A percentile compares a stretch with the other conserved stretches of the same genome.
Conservation (phyloP, 1,139 yeast species). For the Suhomyces yuchorum region DNA sequence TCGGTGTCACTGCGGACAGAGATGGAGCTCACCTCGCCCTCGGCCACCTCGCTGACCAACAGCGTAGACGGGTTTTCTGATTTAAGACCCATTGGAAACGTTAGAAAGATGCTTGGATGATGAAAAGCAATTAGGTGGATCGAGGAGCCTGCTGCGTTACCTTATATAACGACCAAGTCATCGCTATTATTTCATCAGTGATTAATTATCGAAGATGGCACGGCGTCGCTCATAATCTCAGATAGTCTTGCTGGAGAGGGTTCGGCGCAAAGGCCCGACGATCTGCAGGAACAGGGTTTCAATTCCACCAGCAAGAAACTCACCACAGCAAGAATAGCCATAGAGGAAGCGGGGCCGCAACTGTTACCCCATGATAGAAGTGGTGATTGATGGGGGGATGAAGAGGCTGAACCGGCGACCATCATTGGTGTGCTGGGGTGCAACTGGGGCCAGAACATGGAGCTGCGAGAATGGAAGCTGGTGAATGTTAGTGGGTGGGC, state of each 20-base stretch:
- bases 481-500: not conserved
- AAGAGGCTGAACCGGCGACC: not conserved
- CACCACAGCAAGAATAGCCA: not conserved
- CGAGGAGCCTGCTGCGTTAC: not conserved
- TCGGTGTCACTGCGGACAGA: slow-evolving; percentile 4
- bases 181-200: not conserved
- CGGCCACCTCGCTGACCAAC: slow-evolving; percentile 35
- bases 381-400: not conserved
- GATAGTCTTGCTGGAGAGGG: not conserved
- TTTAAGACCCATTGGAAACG: not conserved
- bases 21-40: slow-evolving; percentile 38
- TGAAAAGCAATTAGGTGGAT: too few relatives aligned
- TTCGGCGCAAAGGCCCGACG: not conserved
- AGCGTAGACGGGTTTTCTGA: not conserved
- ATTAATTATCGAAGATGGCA: not conserved
- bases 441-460: too few relatives aligned
- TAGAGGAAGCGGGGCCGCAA: not conserved
- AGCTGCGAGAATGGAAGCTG: too few relatives aligned
- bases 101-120: not conserved
- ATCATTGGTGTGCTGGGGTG: too few relatives aligned
- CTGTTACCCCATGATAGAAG: not conserved
- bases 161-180: not conserved
- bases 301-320: not conserved
- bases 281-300: not conserved
- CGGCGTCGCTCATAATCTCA: slow-evolving; percentile 1